Conservation (phyloP, 1,284 basidiomycete genomes). For the Fereydounia khargensis region DNA sequence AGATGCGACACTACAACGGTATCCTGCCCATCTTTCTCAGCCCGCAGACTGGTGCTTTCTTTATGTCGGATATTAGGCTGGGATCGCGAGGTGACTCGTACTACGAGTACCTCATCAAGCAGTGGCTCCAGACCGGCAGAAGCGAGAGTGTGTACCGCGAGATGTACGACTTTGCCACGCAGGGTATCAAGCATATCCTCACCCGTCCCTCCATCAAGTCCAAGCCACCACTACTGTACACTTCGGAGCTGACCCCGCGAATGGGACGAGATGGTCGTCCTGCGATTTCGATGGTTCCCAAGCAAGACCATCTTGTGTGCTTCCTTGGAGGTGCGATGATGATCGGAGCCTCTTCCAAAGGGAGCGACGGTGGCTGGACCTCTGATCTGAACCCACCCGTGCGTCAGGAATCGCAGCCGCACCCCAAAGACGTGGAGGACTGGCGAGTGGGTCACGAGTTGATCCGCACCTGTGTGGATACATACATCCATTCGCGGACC, state of each 20-base stretch:
- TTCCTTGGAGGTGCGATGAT: conserved; percentile 89
- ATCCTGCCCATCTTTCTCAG: conserved; percentile 80
- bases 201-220: conserved; percentile 61
- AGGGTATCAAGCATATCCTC: conserved; percentile 74
- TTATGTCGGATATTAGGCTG: conserved; percentile 74
- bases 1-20: conserved; percentile 64
- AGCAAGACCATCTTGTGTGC: conserved; percentile 94
- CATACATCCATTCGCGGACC: conserved; percentile 75
- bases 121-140: conserved; percentile 62
- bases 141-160: conserved; percentile 76
- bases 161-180: conserved; percentile 85
- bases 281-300: conserved; percentile 64
- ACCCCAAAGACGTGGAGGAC: conserved; percentile 65
- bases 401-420: conserved; percentile 64
- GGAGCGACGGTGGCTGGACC: conserved; percentile 1
- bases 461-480: conserved; percentile 79
- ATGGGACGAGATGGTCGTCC: conserved; percentile 2
- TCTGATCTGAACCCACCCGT: conserved; percentile 19
- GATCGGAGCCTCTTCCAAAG: conserved; percentile 67
- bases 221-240: conserved; percentile 67
- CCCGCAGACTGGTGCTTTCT: conserved; percentile 68
- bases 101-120: conserved; percentile 78
- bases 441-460: conserved; percentile 79
- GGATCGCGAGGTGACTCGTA: conserved; percentile 92
- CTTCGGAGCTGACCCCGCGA: conserved; percentile 67